phyloP scores from a whole-genome alignment of 176 grass and related monocot genomes.

The Pontederia paniculata region DNA sequence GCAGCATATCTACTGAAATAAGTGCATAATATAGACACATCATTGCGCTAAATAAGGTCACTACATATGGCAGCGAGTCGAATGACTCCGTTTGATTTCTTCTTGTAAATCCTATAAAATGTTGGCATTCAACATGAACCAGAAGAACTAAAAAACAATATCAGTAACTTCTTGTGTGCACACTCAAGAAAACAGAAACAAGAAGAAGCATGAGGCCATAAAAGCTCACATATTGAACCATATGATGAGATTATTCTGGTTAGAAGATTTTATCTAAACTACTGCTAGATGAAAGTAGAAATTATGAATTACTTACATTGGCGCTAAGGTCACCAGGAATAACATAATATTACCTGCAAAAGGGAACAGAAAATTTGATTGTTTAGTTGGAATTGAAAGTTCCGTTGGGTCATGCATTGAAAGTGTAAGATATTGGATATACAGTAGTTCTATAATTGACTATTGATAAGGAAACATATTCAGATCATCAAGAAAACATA shows the following conservation, averaged over 20 bases:
- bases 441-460: no score
- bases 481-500: no score
- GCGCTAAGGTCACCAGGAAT: conserved; percentile 56
- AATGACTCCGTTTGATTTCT: conserved; percentile 87
- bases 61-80: conserved; percentile 65
- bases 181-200: background rate
- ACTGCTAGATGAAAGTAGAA: background rate
- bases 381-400: background rate
- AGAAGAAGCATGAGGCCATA: background rate
- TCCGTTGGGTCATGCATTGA: background rate
- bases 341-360: conserved; percentile 65
- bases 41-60: conserved; percentile 74
- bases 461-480: no score
- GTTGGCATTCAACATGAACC: conserved; percentile 34
- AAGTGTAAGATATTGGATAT: background rate
- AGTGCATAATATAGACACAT: conserved; percentile 83
- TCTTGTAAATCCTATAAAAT: conserved; percentile 72
- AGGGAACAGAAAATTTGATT: background rate
- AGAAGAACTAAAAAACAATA: background rate
- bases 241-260: no score
- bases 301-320: conserved; percentile 37
- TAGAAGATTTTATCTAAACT: no score
- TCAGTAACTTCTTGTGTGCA: conserved; percentile 1
- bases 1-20: conserved; percentile 38
- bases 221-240: background rate